Evolutionary conservation across 352 stramenopile genomes (phyloP), one percentile per base, ranked within the genome.

Genomic region (Pythium pectinolyticum): DNA sequence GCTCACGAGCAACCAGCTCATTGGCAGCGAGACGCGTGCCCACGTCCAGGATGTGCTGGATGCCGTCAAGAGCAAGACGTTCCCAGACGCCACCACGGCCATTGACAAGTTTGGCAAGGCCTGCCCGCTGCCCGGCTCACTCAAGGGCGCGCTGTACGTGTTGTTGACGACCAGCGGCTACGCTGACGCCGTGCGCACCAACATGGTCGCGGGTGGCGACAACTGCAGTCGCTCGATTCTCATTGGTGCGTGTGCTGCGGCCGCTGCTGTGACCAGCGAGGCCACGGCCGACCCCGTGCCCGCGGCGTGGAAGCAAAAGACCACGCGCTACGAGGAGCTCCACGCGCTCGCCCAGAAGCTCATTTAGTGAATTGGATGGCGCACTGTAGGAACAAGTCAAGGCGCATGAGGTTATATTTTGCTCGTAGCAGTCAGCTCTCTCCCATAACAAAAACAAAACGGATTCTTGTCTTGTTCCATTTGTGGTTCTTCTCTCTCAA

Each of bases 151-250:
- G 51, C 59, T 90, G 32, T 90, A 77, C 63, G 74, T 88, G 47
- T 64, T 90, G 35, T 59, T 90, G 41, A 83, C 79, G 22, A 75
- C 67, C 27, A 57, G 27, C 31, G 61, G 49, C 32, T 87, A 82
- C 52, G 66, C 74, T 25, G 75, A 82, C 28, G 75, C 79, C 1
- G 37, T 90, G 37, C 75, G 77, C 39, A 60, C 70, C 39, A 90
- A 90, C 47, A 76, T 89, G 52, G 20, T 79, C 30, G 77, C 82
- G 0, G 82, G 82, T 20, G 79, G 79, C 27, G 82, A 90, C 75
- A 90, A 88, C 70, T 88, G 79, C 67, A 88, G 82, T 28, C 77
- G 82, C 27, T 72, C 79, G 25, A 85, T 90, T 51, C 64, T 88
- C 27, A 75, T 90, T 43, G 82, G 82, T 30, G 82, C 82, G 34